Evolutionary conservation across 2,329 filamentous ascomycete species (phyloP).

Genomic region (Emericellopsis cladophorae): DNA sequence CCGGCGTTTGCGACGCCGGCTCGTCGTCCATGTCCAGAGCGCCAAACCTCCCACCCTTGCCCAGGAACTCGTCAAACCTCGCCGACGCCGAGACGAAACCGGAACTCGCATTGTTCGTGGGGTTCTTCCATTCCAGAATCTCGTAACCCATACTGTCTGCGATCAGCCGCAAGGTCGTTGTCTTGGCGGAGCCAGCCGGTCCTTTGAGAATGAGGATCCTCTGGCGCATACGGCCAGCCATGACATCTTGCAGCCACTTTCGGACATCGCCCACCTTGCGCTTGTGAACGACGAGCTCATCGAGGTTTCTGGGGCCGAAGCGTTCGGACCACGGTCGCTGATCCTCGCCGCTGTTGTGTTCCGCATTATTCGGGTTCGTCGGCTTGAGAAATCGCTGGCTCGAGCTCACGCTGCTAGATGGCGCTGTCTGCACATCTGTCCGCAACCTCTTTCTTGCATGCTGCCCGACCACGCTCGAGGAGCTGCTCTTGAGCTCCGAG

Average conservation of each 20-base stretch:
- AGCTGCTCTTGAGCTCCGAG: constrained; percentile 33
- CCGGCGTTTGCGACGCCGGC: constrained; percentile 10
- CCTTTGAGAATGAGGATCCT: constrained; percentile 78
- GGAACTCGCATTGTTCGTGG: constrained; percentile 44
- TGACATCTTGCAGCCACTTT: constrained; percentile 67
- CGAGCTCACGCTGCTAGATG: constrained; percentile 11
- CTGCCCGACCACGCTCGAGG: constrained; percentile 41
- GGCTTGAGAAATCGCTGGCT: constrained; percentile 42
- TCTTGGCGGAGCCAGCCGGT: constrained; percentile 85
- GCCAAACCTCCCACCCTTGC: constrained; percentile 67
- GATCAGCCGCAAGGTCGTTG: constrained; percentile 69
- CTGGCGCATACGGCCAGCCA: constrained; percentile 52
- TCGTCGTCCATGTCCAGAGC: constrained; percentile 41
- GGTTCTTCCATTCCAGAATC: constrained; percentile 85
- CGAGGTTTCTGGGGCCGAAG: constrained; percentile 61
- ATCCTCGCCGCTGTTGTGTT: constrained; percentile 32
- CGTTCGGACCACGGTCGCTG: constrained; percentile 76
- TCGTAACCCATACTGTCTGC: constrained; percentile 66
- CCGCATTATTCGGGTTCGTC: constrained; percentile 14
- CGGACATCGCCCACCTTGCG: constrained; percentile 83
- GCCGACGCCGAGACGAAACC: constrained; percentile 58
- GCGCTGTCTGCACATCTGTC: constrained; percentile 16
- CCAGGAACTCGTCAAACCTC: constrained; percentile 88
- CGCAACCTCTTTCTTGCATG: constrained; percentile 41
- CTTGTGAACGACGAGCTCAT: constrained; percentile 89